Evolutionary conservation across 2,329 filamentous ascomycete genomes (phyloP).

Genomic region (Aspergillus quadricinctus): DNA sequence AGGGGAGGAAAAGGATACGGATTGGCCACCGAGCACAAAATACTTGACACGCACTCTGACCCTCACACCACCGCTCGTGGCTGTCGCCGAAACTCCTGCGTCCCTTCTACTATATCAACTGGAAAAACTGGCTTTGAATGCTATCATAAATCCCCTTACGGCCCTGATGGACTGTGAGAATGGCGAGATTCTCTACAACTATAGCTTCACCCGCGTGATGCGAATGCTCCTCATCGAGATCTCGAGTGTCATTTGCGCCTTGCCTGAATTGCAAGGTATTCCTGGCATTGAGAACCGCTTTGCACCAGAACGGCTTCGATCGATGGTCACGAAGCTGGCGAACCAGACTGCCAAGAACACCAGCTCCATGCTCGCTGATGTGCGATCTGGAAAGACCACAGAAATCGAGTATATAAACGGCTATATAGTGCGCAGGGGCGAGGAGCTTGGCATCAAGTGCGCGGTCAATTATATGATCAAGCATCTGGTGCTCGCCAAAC

Average conservation of each 20-base stretch:
- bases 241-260: conserved; percentile 61
- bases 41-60: conserved; percentile 64
- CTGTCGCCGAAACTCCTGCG: conserved; percentile 53
- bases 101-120: conserved; percentile 70
- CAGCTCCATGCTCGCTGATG: conserved; percentile 65
- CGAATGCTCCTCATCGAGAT: conserved; percentile 71
- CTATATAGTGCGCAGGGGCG: conserved; percentile 72
- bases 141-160: conserved; percentile 76
- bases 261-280: conserved; percentile 69
- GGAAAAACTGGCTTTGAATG: conserved; percentile 70
- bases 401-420: conserved; percentile 86
- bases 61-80: conserved; percentile 58
- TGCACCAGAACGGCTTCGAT: conserved; percentile 57
- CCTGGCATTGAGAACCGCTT: conserved; percentile 59
- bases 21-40: conserved; percentile 42
- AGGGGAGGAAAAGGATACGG: conserved; percentile 20
- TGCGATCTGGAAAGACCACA: conserved; percentile 58
- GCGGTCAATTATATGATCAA: conserved; percentile 69
- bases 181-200: conserved; percentile 65
- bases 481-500: conserved; percentile 69
- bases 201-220: conserved; percentile 61
- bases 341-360: conserved; percentile 52
- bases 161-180: conserved; percentile 74
- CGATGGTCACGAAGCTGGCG: conserved; percentile 54
- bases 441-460: conserved; percentile 67